Percentiles rank a stretch among this genome's conserved stretches.
Evolutionary conservation across 1,139 yeast species (phyloP).

Genomic region (Nakaseomyces nivariensis): DNA sequence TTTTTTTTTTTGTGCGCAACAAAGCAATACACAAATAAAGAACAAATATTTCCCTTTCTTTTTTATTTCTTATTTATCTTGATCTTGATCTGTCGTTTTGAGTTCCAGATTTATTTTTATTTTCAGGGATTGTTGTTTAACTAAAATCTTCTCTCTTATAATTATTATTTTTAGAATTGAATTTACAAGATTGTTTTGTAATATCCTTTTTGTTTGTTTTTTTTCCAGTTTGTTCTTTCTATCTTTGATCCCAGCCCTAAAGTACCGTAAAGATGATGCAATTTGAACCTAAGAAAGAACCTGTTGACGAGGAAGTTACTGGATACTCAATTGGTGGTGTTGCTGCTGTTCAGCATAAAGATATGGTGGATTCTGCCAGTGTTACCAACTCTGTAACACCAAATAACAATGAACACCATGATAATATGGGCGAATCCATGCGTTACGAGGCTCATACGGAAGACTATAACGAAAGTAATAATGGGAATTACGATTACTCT

Average conservation of each 20-base stretch:
- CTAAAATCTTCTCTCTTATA: too few species aligned
- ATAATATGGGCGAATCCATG: neutral
- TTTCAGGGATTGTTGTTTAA: neutral
- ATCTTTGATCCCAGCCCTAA: neutral
- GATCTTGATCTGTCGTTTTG: too few species aligned
- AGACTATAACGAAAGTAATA: neutral
- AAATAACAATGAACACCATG: neutral
- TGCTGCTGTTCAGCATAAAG: constrained; percentile 1
- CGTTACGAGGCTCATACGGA: neutral
- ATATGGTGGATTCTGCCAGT: neutral
- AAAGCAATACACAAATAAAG: too few species aligned
- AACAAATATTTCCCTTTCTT: too few species aligned
- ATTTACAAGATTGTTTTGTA: neutral
- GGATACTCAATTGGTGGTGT: constrained; percentile 3
- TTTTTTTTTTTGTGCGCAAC: too few species aligned
- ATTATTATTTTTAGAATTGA: too few species aligned
- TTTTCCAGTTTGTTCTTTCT: neutral
- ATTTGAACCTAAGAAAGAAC: constrained; percentile 3
- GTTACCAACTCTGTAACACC: neutral
- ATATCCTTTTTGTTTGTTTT: neutral
- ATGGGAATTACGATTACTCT: too few species aligned
- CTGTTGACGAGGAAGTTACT: neutral
- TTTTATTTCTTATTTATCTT: too few species aligned
- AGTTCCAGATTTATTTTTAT: too few species aligned
- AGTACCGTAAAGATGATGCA: neutral